A percentile compares a stretch with the other conserved stretches of the same genome.
phyloP scores from a whole-genome alignment of 805 yeast species.

The Pachysolen tannophilus region DNA sequence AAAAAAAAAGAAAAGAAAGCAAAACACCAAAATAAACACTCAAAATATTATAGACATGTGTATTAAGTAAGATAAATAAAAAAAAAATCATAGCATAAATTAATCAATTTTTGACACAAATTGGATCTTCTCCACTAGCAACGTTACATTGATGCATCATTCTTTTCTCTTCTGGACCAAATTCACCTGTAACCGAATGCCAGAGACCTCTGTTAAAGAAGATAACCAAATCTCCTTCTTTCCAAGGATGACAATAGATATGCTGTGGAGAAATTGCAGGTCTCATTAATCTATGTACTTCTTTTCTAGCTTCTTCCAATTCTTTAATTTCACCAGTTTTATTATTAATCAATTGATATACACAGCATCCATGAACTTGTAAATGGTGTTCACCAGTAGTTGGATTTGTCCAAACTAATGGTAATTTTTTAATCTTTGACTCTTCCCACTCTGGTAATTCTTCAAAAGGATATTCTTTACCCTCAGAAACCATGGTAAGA shows the following conservation, averaged over 20 bases:
- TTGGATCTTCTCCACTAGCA: constrained; percentile 75
- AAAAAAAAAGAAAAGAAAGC: no score
- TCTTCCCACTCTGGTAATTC: constrained; percentile 81
- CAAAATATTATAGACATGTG: no score
- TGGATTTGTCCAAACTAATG: constrained; percentile 90
- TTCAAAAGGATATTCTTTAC: constrained; percentile 57
- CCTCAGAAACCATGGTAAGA: constrained; percentile 76
- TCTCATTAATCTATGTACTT: constrained; percentile 69
- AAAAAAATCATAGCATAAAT: no score
- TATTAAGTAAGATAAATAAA: no score
- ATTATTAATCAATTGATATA: constrained; percentile 48
- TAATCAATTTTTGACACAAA: no score
- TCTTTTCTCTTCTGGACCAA: constrained; percentile 68
- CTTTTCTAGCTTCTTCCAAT: constrained; percentile 66
- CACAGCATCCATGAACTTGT: constrained; percentile 86
- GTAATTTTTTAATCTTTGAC: constrained; percentile 65
- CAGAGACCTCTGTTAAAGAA: constrained; percentile 87
- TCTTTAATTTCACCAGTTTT: constrained; percentile 53
- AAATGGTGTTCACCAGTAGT: constrained; percentile 75
- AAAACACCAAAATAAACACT: no score
- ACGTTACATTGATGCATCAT: constrained; percentile 93
- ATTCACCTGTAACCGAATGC: constrained; percentile 90
- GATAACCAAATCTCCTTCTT: constrained; percentile 75
- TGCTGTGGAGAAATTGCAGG: constrained; percentile 73
- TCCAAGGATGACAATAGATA: constrained; percentile 80